These are phyloP conservation scores for Echium plantagineum DNA, from an alignment of 257 asterid genomes.

Conservation along the genomic window DNA sequence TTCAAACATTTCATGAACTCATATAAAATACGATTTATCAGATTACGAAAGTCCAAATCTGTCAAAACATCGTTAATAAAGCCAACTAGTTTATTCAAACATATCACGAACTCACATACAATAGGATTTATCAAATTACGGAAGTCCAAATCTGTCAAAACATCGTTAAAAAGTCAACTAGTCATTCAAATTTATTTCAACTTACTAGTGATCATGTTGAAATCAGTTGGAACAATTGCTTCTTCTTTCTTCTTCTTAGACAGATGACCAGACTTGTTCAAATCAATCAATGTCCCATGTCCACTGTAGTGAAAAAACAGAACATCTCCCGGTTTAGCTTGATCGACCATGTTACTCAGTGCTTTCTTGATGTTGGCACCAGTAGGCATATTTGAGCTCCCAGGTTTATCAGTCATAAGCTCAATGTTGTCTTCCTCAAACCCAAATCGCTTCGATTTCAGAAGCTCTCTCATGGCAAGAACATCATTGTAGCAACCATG, in stretches of 20 bases:
- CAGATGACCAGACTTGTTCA: conserved; percentile 26
- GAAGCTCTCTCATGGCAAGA: conserved; percentile 41
- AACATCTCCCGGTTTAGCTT: conserved; percentile 44
- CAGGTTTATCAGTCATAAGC: conserved; percentile 49
- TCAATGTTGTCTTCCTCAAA: conserved; percentile 27
- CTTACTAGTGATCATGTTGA: conserved; percentile 77
- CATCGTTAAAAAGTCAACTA: background rate
- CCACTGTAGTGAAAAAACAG: conserved; percentile 73
- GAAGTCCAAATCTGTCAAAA: conserved; percentile 21
- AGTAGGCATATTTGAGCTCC: conserved; percentile 44
- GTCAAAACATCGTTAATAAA: conserved; percentile 1
- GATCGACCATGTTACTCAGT: conserved; percentile 39
- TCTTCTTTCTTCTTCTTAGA: conserved; percentile 34
- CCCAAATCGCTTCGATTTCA: conserved; percentile 33
- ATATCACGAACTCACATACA: too few relatives aligned
- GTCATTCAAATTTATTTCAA: background rate
- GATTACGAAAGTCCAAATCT: too few relatives aligned
- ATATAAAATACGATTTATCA: conserved; percentile 13
- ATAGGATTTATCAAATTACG: conserved; percentile 11
- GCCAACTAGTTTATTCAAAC: background rate
- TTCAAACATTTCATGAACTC: too few relatives aligned
- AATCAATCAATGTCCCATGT: conserved; percentile 40
- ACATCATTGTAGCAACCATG: conserved; percentile 78
- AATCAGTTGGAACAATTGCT: conserved; percentile 68
- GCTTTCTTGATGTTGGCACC: conserved; percentile 64